These are phyloP conservation scores for Schwanniomyces yamadae DNA, from an alignment of 805 yeast species.

Conservation along the genomic window DNA sequence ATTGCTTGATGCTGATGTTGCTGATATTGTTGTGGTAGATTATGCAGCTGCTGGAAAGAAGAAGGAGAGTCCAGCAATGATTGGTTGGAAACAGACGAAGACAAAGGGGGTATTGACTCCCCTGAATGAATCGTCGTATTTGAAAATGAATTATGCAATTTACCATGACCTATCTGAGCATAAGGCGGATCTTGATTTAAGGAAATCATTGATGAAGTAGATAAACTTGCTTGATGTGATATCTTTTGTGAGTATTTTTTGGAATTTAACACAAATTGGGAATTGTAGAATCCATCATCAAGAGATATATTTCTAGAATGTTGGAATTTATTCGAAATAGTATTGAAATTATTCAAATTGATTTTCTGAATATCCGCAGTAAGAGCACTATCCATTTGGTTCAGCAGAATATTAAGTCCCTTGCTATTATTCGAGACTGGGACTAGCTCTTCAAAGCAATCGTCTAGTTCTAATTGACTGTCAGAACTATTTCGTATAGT, in stretches of 20 bases:
- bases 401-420: not conserved
- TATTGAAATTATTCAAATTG: slow-evolving; percentile 1
- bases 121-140: slow-evolving; percentile 27
- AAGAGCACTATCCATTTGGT: not conserved
- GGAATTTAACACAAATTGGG: slow-evolving; percentile 2
- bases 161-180: not conserved
- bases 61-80: slow-evolving; percentile 33
- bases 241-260: not conserved
- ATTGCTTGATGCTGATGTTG: slow-evolving; percentile 11
- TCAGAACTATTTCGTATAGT: not conserved
- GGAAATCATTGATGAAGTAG: slow-evolving; percentile 24
- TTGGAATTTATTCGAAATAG: slow-evolving; percentile 9
- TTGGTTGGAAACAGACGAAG: slow-evolving; percentile 35
- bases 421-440: slow-evolving; percentile 16
- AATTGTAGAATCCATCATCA: slow-evolving; percentile 14
- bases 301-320: slow-evolving; percentile 23
- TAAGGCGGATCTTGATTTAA: slow-evolving; percentile 21
- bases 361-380: not conserved
- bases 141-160: slow-evolving; percentile 16
- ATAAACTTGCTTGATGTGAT: slow-evolving; percentile 17
- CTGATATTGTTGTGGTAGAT: slow-evolving; percentile 6
- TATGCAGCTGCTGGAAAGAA: slow-evolving; percentile 16
- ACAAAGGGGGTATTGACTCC: slow-evolving; percentile 37
- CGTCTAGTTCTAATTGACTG: not conserved
- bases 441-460: slow-evolving; percentile 13